Evolutionary conservation across 768 basidiomycete genomes (phyloP).

Genomic region (Suillus variegatus): DNA sequence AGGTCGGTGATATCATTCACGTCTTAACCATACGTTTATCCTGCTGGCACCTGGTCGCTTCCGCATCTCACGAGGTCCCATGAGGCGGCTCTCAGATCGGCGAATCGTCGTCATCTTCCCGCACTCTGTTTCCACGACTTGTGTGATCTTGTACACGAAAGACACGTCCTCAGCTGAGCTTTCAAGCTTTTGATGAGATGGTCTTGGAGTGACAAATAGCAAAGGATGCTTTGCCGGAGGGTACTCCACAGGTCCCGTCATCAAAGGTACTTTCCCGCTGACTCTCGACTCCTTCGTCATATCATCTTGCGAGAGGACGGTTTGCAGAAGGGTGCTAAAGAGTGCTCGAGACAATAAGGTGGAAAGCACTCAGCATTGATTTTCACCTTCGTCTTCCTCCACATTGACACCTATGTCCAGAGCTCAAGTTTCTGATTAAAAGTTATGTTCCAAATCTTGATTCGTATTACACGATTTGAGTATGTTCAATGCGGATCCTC

Average conservation of each 20-base stretch:
- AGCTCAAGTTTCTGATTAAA: not conserved
- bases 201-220: not conserved
- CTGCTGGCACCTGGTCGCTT: not conserved
- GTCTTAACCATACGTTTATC: not conserved
- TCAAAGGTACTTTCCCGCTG: not conserved
- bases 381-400: not conserved
- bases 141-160: not conserved
- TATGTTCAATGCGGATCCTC: too few species aligned
- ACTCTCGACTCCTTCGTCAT: not conserved
- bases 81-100: not conserved
- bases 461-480: too few species aligned
- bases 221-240: not conserved
- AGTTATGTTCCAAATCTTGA: not conserved
- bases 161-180: not conserved
- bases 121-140: not conserved
- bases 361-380: not conserved
- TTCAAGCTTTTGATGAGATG: not conserved
- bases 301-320: not conserved
- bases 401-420: not conserved
- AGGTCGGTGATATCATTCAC: not conserved
- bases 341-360: not conserved
- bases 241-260: not conserved
- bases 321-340: not conserved
- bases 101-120: not conserved
- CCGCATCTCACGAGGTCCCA: not conserved